A percentile compares a stretch with the other conserved stretches of the same genome.
Evolutionary conservation across 139 green algal species (phyloP).

Genomic region (Chlamydomonas sp.): DNA sequence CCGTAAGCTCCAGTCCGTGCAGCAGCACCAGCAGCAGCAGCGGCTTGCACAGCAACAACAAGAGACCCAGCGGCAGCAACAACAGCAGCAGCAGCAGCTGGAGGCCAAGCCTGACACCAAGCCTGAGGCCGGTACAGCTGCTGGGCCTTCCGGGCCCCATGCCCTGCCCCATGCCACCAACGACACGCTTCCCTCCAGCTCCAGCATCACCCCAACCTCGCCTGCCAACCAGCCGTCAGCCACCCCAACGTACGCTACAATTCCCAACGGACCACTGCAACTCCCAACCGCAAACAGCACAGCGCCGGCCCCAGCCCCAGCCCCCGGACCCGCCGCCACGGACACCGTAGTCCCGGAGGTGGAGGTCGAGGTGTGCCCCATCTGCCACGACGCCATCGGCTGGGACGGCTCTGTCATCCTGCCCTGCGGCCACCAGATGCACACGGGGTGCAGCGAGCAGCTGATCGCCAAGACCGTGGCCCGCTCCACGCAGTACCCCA

Average conservation of each 20-base stretch:
- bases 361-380: slow-evolving; percentile 66
- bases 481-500: not conserved
- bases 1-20: slow-evolving; percentile 43
- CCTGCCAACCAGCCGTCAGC: too few species aligned
- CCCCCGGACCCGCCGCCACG: not conserved
- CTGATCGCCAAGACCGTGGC: slow-evolving; percentile 54
- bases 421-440: slow-evolving; percentile 80
- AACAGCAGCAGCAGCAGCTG: not conserved
- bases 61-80: not conserved
- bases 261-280: too few species aligned
- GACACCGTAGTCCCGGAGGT: not conserved
- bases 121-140: not conserved
- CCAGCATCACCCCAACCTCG: too few species aligned
- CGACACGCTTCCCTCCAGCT: too few species aligned
- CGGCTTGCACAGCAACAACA: not conserved
- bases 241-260: too few species aligned
- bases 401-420: slow-evolving; percentile 65
- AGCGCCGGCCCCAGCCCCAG: not conserved
- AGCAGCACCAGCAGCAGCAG: slow-evolving; percentile 19
- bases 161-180: not conserved
- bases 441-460: slow-evolving; percentile 67
- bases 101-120: not conserved
- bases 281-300: not conserved
- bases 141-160: not conserved
- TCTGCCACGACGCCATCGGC: slow-evolving; percentile 75